Conservation (phyloP, 148 eudicot genomes). For the Camellia japonica region DNA sequence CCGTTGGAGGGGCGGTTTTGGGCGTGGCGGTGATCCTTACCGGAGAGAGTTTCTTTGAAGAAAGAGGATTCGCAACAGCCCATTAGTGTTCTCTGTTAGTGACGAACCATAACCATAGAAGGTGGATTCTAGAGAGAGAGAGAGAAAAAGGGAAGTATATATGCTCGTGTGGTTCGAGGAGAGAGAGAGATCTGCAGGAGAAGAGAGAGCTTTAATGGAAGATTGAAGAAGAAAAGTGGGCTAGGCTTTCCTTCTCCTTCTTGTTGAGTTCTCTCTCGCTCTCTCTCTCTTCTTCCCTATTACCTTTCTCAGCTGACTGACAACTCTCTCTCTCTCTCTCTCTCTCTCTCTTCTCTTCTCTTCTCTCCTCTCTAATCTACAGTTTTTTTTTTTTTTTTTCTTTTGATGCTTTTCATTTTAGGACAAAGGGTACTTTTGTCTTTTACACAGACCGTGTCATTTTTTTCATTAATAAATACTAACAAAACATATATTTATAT, state of each 20-base stretch:
- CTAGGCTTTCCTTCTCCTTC: neutral
- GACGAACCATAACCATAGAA: constrained; percentile 1
- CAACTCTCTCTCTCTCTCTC: neutral
- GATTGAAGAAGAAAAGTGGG: neutral
- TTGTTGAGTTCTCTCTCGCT: neutral
- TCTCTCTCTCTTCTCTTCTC: no score
- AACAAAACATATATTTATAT: no score
- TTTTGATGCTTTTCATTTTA: no score
- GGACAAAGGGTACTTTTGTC: no score
- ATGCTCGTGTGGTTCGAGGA: neutral
- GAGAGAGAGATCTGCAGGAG: no score
- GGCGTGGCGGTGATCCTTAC: constrained; percentile 16
- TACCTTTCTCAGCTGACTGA: no score
- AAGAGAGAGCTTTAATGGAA: neutral
- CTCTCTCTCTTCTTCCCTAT: neutral
- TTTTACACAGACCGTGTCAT: no score
- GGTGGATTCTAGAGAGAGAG: neutral
- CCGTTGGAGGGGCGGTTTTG: constrained; percentile 25
- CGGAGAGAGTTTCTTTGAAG: neutral
- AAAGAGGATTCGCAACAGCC: constrained; percentile 60
- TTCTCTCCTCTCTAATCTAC: no score
- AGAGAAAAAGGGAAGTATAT: neutral
- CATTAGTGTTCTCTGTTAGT: constrained; percentile 26
- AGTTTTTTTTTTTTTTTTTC: no score
- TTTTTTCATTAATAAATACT: no score